Evolutionary conservation across 2,329 filamentous ascomycete genomes (phyloP).

Genomic region (Alternaria solani): DNA sequence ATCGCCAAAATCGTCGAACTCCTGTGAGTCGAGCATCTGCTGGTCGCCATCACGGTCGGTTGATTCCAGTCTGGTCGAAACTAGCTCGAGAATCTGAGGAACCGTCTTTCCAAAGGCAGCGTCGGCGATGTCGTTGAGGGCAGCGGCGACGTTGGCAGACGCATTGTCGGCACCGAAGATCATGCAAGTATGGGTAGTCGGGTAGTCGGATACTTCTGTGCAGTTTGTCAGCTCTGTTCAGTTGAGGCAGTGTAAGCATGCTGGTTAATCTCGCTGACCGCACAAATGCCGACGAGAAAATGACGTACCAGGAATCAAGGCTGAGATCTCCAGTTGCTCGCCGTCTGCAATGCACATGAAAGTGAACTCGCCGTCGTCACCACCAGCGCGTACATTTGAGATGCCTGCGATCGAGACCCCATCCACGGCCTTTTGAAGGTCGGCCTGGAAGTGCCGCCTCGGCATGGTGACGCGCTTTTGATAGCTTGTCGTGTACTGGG

Average conservation of each 20-base stretch:
- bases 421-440: conserved; percentile 58
- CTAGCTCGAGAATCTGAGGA: conserved; percentile 57
- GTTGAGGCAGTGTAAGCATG: neutral
- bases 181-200: conserved; percentile 64
- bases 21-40: conserved; percentile 53
- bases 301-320: conserved; percentile 41
- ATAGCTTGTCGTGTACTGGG: neutral
- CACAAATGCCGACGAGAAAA: conserved; percentile 5
- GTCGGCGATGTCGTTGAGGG: conserved; percentile 58
- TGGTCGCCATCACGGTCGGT: conserved; percentile 54
- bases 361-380: conserved; percentile 75
- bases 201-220: conserved; percentile 68
- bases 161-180: conserved; percentile 62
- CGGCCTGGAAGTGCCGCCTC: conserved; percentile 69
- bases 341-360: conserved; percentile 58
- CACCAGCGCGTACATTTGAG: conserved; percentile 64
- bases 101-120: conserved; percentile 56
- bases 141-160: conserved; percentile 52
- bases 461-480: conserved; percentile 61
- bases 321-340: conserved; percentile 50
- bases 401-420: conserved; percentile 59
- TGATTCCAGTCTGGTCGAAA: conserved; percentile 51
- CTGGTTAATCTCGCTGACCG: neutral
- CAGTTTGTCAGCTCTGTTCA: neutral
- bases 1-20: conserved; percentile 41